A percentile compares a stretch with the other conserved stretches of the same genome.
Evolutionary conservation across 2,329 filamentous ascomycete genomes (phyloP).

Genomic region (Fusarium euwallaceae): DNA sequence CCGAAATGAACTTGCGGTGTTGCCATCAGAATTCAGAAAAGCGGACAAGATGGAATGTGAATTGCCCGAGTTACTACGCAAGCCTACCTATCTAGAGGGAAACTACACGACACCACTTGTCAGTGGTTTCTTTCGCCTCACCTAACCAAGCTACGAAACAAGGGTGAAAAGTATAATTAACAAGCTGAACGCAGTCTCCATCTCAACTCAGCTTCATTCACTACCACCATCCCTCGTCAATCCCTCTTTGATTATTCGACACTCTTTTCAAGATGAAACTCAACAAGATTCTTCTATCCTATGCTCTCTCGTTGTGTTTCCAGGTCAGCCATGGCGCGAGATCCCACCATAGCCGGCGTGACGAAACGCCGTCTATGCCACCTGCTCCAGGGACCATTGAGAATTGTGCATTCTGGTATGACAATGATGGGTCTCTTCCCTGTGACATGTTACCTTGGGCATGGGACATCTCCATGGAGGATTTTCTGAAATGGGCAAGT

Average conservation of each 20-base stretch:
- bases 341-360: neutral
- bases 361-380: neutral
- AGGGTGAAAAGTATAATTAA: neutral
- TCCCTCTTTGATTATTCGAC: neutral
- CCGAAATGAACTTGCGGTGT: neutral
- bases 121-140: neutral
- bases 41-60: neutral
- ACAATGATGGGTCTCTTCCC: neutral
- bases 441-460: neutral
- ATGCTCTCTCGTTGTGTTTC: neutral
- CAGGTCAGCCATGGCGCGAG: neutral
- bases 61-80: neutral
- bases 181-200: neutral
- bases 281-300: neutral
- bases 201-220: neutral
- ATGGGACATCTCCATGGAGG: neutral
- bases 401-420: neutral
- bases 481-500: neutral
- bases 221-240: neutral
- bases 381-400: neutral
- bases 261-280: neutral
- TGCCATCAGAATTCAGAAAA: neutral
- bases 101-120: neutral
- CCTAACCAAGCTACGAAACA: neutral
- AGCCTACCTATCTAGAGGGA: neutral